Base-by-base conservation (phyloP, 2,329 filamentous ascomycete species). In the Fusarium clavum region DNA sequence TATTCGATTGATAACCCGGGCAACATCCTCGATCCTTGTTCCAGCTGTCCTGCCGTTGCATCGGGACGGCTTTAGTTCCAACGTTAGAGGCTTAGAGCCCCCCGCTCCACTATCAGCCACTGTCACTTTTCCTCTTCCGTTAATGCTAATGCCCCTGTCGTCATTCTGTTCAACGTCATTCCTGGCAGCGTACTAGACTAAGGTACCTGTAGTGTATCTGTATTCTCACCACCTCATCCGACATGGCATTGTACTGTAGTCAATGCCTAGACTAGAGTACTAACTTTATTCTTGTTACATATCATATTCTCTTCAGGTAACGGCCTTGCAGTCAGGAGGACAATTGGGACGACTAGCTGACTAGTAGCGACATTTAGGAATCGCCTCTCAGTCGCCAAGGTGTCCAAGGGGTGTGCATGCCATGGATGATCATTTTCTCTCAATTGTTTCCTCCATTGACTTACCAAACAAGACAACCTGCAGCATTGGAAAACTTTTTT, bases 161-260 rank as follows among this genome's bases (percentile, higher is more conserved):
- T 69, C 64, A 71, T 65, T 53, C 32, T 49, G 48, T 45, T 65
- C 56, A 69, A 69, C 68, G 56, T 65, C 64, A 71, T 71, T 54
- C 58, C 40, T 41, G 25, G 9, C 20, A 18, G 47, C 16, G 27
- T 10, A 29, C 24, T 53, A n/a, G n/a, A 29, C 24, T 53, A n/a
- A 38, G 18, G 34, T n/a, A 38, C 34, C 18, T 38, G 34, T 18
- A n/a, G 34, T 38, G 32, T 34, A 34, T 18, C 32, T 18, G 32
- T 18, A 34, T 38, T 38, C 32, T 38, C 32, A 38, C 32, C 32
- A 38, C 16, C 32, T 38, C 32, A 18, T 38, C 10, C 34, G 34
- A 18, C 34, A 38, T 38, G n/a, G 27, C 29, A 49, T 49, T 34
- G 47, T 51, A 51, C 5, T 47, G 25, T 52, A 38, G 18, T 10